phyloP scores from a whole-genome alignment of 176 grass and related monocot species.

The Raddia guianensis region DNA sequence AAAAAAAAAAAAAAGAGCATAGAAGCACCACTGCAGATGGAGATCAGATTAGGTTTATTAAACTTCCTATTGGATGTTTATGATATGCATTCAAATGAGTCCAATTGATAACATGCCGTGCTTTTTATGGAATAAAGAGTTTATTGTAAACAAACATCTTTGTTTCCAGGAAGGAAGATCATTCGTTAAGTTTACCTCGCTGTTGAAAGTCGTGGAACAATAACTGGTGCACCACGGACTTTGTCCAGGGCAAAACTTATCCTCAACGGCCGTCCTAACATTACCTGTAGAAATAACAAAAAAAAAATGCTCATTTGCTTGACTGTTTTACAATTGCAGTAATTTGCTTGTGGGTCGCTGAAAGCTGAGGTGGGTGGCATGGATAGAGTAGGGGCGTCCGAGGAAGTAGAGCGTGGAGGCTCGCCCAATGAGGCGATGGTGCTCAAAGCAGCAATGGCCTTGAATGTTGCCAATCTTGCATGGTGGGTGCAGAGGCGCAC shows the following conservation, averaged over 20 bases:
- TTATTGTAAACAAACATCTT: background rate
- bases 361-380: no score
- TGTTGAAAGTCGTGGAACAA: slow-evolving; percentile 66
- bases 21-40: background rate
- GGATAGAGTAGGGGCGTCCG: no score
- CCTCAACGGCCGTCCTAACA: slow-evolving; percentile 69
- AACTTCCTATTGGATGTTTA: slow-evolving; percentile 11
- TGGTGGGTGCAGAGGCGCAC: no score
- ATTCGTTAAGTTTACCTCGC: slow-evolving; percentile 41
- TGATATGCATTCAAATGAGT: background rate
- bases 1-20: background rate
- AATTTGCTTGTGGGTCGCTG: background rate
- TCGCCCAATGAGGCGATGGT: no score
- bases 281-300: slow-evolving; percentile 55
- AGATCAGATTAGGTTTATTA: slow-evolving; percentile 11
- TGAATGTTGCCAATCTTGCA: no score
- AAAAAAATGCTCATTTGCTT: slow-evolving; percentile 17
- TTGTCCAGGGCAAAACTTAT: slow-evolving; percentile 91
- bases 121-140: slow-evolving; percentile 8
- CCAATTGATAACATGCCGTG: slow-evolving; percentile 14
- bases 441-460: no score
- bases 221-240: slow-evolving; percentile 61
- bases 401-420: no score
- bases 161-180: background rate
- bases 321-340: slow-evolving; percentile 8